Evolutionary conservation across 2,329 filamentous ascomycete genomes (phyloP).

Genomic region (Trichoderma asperellum): DNA sequence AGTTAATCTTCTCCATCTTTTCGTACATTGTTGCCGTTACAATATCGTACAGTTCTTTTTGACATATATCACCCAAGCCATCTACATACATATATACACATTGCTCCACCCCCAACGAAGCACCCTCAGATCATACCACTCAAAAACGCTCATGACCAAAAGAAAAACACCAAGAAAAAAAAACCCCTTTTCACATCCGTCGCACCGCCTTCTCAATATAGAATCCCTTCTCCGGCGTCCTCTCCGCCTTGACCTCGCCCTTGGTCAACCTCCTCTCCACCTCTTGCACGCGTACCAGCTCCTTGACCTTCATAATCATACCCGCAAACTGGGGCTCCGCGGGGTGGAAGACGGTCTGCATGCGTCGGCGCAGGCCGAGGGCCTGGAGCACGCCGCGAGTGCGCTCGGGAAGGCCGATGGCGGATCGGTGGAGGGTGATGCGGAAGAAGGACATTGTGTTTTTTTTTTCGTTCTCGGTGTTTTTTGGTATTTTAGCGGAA

Average conservation of each 20-base stretch:
- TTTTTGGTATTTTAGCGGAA: not conserved
- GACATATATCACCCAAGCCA: not conserved
- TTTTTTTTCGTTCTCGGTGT: not conserved
- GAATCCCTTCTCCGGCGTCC: conserved; percentile 79
- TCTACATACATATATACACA: conserved; percentile 1
- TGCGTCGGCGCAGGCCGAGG: conserved; percentile 82
- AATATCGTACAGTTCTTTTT: conserved; percentile 39
- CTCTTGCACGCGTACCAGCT: conserved; percentile 82
- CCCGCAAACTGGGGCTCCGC: conserved; percentile 80
- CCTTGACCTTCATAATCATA: conserved; percentile 93
- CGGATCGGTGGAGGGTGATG: conserved; percentile 85
- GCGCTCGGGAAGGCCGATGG: conserved; percentile 83
- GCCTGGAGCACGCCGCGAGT: conserved; percentile 80
- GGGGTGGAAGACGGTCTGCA: conserved; percentile 87
- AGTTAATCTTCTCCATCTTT: not conserved
- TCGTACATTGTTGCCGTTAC: conserved; percentile 34
- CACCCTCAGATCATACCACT: not conserved
- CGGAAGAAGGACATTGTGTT: conserved; percentile 77
- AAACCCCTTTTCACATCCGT: conserved; percentile 31
- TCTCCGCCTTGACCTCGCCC: conserved; percentile 68
- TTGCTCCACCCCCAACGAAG: not conserved
- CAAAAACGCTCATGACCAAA: not conserved
- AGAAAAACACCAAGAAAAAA: not conserved
- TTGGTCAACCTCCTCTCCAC: conserved; percentile 68
- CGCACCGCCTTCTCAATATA: conserved; percentile 67